These are phyloP conservation scores for Dryas alaskensis DNA, from an alignment of 306 rosid species.

Conservation along the genomic window DNA sequence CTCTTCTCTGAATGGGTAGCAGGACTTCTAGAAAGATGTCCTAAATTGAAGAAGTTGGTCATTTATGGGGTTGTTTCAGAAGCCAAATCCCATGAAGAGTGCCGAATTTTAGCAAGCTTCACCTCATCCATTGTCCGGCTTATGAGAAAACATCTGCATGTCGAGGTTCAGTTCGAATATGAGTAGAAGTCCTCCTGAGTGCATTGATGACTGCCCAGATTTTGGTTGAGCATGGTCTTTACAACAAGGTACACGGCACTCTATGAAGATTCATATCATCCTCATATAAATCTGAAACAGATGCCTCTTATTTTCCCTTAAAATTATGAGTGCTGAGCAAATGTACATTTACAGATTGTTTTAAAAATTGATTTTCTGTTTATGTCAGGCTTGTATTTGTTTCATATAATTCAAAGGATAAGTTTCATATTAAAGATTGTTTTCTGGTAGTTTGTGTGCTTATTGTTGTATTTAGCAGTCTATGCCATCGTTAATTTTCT, in stretches of 20 bases:
- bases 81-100: constrained; percentile 56
- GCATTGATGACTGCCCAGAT: constrained; percentile 9
- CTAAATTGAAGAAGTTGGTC: constrained; percentile 58
- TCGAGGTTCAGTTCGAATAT: constrained; percentile 55
- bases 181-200: constrained; percentile 36
- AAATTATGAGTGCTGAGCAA: constrained; percentile 2
- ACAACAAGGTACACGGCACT: constrained; percentile 20
- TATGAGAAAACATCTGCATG: constrained; percentile 53
- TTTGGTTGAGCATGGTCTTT: constrained; percentile 1
- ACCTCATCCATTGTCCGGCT: constrained; percentile 59
- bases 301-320: neutral
- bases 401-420: constrained; percentile 10
- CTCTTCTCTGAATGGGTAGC: constrained; percentile 75
- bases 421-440: neutral
- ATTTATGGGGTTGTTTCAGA: constrained; percentile 68
- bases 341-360: constrained; percentile 32
- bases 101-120: constrained; percentile 54
- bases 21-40: constrained; percentile 69
- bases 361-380: neutral
- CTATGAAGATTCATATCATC: neutral
- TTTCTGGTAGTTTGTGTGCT: neutral
- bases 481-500: neutral
- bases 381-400: neutral
- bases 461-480: neutral
- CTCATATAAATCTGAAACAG: constrained; percentile 1